A percentile compares a stretch with the other conserved stretches of the same genome.
Conservation (phyloP, 202 grass and related monocot species). For the Zoysia matrella region DNA sequence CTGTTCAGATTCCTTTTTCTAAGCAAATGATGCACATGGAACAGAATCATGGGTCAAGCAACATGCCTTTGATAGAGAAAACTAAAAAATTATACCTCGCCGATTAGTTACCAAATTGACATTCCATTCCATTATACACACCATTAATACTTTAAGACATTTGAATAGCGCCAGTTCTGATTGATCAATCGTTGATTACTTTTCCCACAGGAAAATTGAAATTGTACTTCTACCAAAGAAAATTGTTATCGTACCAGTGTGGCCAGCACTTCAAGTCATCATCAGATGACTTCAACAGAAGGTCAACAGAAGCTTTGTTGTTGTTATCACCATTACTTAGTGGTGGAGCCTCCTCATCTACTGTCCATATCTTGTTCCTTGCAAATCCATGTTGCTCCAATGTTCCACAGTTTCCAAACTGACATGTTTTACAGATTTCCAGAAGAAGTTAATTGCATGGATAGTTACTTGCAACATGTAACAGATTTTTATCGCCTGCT, state of each 20-base stretch:
- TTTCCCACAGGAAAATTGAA: background rate
- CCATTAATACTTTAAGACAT: background rate
- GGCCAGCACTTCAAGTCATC: conserved; percentile 79
- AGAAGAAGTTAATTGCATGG: background rate
- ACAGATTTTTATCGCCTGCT: background rate
- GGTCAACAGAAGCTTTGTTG: conserved; percentile 63
- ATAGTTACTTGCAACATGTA: background rate
- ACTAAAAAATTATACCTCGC: background rate
- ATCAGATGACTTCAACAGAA: conserved; percentile 77
- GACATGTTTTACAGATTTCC: background rate
- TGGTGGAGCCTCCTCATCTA: conserved; percentile 72
- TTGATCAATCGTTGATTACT: background rate
- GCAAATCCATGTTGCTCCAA: conserved; percentile 88
- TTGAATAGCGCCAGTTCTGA: conserved; percentile 10
- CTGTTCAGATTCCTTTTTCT: conserved; percentile 22
- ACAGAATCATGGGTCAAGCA: conserved; percentile 27
- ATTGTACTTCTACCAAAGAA: background rate
- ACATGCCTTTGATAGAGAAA: conserved; percentile 5
- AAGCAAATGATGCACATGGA: conserved; percentile 33
- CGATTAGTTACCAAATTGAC: conserved; percentile 1
- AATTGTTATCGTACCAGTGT: conserved; percentile 59
- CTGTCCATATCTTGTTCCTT: conserved; percentile 71
- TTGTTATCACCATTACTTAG: conserved; percentile 48
- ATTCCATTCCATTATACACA: background rate
- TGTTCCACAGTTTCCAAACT: conserved; percentile 31